Percentiles rank a stretch among this genome's conserved stretches.
phyloP scores from a whole-genome alignment of 805 yeast genomes.

The Pichia heedii region DNA sequence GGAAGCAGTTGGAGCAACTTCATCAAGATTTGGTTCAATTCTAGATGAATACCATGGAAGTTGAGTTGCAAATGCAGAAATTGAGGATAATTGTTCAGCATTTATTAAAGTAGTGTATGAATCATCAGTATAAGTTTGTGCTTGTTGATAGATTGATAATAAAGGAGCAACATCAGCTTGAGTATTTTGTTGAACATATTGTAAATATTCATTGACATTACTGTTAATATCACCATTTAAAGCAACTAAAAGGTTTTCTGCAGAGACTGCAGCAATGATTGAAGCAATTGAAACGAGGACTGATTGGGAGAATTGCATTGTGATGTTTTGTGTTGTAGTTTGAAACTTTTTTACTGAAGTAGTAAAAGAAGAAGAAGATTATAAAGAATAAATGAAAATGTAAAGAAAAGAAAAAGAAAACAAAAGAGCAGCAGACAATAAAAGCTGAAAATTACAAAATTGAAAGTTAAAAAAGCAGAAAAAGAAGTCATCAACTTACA shows the following conservation, averaged over 20 bases:
- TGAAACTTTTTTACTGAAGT: background rate
- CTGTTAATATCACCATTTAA: constrained; percentile 29
- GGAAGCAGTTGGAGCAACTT: constrained; percentile 10
- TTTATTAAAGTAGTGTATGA: constrained; percentile 35
- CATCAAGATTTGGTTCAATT: constrained; percentile 16
- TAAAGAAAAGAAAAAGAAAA: no score
- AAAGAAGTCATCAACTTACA: no score
- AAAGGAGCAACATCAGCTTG: constrained; percentile 23
- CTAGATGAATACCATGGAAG: constrained; percentile 30
- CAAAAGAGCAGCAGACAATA: no score
- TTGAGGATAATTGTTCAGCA: constrained; percentile 9
- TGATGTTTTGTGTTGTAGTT: background rate
- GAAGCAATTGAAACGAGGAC: constrained; percentile 17
- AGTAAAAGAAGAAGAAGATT: background rate
- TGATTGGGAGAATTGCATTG: constrained; percentile 20
- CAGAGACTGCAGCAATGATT: constrained; percentile 16
- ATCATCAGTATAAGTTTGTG: constrained; percentile 34
- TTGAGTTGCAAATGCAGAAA: constrained; percentile 23
- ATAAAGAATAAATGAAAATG: background rate
- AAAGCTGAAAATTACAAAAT: no score
- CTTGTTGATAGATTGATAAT: constrained; percentile 25
- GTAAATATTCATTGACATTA: constrained; percentile 26
- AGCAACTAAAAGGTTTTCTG: constrained; percentile 28
- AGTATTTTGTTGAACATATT: constrained; percentile 25
- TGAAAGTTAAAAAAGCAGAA: no score